Base-by-base conservation (phyloP, 768 basidiomycete genomes). In the Boletus subcaerulescens region DNA sequence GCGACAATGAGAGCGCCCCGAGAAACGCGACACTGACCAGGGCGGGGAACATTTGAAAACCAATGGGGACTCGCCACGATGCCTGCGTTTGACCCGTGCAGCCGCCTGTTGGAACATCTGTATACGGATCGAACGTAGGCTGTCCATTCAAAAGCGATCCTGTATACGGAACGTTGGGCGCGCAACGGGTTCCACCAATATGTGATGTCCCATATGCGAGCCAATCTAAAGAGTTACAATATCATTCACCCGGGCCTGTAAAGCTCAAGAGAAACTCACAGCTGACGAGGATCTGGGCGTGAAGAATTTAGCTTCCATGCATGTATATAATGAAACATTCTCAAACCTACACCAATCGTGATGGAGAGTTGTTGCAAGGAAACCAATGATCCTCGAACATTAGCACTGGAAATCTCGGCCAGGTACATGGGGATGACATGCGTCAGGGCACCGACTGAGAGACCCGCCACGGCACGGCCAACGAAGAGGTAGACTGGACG, bases 321-420 rank as follows among this genome's bases (percentile, higher is more conserved):
- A 44, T 15, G 41, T 35, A 3, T 22, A 24, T n/a, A 20, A 32
- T 15, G 14, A 40, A 52, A 14, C 17, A 44, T 41, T 18, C 40
- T 57, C 43, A 50, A 43, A 60, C 60, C 44, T 45, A 74, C 74
- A n/a, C 73, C 73, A 9, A 67, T 50, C 32, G 71, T 72, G 9
- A 74, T 73, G 20, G 69, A 56, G 5, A 74, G 61, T 48, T 74
- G 73, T 35, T 73, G 71, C 20, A 74, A 58, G 17, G 73, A 61
- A 36, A 74, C 71, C 33, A 74, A 48, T 4, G 72, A 71, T 41
- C 73, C 73, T 44, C 73, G 71, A 26, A 73, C 55, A 18, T 73
- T 73, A 11, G 70, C 64, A n/a, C 69, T 74, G 2, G 73, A 73
- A 29, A 74, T 74, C 59, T 74, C 73, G 41, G 72, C 74, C 55